phyloP scores from a whole-genome alignment of 2,329 filamentous ascomycete genomes.

The Arthrobotrys megalospora region DNA sequence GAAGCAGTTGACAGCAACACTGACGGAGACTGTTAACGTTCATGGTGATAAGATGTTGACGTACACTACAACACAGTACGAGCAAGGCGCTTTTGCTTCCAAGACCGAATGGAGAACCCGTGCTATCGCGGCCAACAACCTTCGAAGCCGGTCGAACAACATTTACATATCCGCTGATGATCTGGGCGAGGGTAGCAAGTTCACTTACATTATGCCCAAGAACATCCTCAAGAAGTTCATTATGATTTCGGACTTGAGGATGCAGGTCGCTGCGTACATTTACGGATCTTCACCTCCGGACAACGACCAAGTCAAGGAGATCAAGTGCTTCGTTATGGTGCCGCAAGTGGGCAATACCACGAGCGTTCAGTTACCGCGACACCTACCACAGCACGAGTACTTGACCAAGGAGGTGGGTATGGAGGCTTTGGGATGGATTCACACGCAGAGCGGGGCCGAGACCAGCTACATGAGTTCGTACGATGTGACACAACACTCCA shows the following conservation, averaged over 20 bases:
- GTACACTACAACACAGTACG: slow-evolving; percentile 96
- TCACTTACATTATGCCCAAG: slow-evolving; percentile 99
- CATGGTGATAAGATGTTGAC: slow-evolving; percentile 98
- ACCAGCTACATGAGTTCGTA: slow-evolving; percentile 94
- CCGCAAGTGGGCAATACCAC: slow-evolving; percentile 95
- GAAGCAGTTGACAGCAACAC: slow-evolving; percentile 94
- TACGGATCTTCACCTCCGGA: slow-evolving; percentile 94
- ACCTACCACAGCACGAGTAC: slow-evolving; percentile 92
- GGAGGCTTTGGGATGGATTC: slow-evolving; percentile 93
- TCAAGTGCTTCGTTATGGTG: slow-evolving; percentile 96
- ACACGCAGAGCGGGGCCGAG: slow-evolving; percentile 90
- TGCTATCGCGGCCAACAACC: slow-evolving; percentile 95
- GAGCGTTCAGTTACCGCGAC: slow-evolving; percentile 89
- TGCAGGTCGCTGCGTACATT: slow-evolving; percentile 95
- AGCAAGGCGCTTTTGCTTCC: slow-evolving; percentile 96
- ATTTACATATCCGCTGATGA: slow-evolving; percentile 99
- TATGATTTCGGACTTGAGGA: slow-evolving; percentile 93
- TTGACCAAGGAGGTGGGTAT: slow-evolving; percentile 76
- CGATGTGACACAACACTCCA: slow-evolving; percentile 94
- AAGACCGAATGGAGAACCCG: slow-evolving; percentile 99
- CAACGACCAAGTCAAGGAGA: slow-evolving; percentile 96
- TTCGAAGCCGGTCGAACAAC: slow-evolving; percentile 94
- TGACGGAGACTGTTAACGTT: slow-evolving; percentile 97
- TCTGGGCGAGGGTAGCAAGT: slow-evolving; percentile 86
- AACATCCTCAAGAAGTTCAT: slow-evolving; percentile 99